A percentile compares a stretch with the other conserved stretches of the same genome.
Evolutionary conservation across 1,284 basidiomycete genomes (phyloP).

Genomic region (Cryptococcus sp.): DNA sequence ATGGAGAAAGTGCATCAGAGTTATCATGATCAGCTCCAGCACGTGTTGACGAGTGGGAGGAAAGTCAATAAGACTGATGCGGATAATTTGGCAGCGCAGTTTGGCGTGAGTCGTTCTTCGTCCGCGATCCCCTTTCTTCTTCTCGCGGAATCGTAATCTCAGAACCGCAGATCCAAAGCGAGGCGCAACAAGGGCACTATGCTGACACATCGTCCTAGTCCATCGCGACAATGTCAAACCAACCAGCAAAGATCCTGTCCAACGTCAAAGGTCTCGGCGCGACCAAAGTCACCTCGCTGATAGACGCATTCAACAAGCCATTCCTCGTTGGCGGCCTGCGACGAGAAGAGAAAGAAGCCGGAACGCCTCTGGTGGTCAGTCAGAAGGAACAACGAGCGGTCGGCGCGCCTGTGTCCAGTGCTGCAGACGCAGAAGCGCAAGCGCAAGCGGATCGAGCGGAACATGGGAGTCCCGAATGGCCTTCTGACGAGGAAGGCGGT

Average conservation of each 20-base stretch:
- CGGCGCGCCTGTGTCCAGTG: slow-evolving; percentile 8
- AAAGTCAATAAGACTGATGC: slow-evolving; percentile 99
- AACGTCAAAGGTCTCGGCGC: slow-evolving; percentile 91
- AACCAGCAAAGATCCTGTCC: slow-evolving; percentile 72
- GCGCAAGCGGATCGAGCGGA: slow-evolving; percentile 3
- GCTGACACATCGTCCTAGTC: slow-evolving; percentile 57
- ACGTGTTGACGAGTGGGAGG: slow-evolving; percentile 83
- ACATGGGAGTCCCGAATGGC: slow-evolving; percentile 35
- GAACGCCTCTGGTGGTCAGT: slow-evolving; percentile 3
- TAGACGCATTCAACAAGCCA: slow-evolving; percentile 58
- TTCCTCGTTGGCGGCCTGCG: slow-evolving; percentile 52
- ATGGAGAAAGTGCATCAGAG: slow-evolving; percentile 91
- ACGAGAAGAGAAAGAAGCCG: slow-evolving; percentile 5
- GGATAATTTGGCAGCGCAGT: slow-evolving; percentile 85
- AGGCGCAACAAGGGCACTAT: no score
- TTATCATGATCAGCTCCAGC: slow-evolving; percentile 76
- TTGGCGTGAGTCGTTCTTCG: slow-evolving; percentile 67
- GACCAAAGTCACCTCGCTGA: slow-evolving; percentile 76
- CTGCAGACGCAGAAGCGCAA: neutral
- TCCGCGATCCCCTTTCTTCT: neutral
- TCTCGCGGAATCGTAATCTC: neutral
- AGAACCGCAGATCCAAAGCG: no score
- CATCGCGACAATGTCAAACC: slow-evolving; percentile 74
- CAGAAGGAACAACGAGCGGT: slow-evolving; percentile 10
- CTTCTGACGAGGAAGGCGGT: slow-evolving; percentile 19